Evolutionary conservation across 495 filamentous ascomycete species (phyloP).

Genomic region (Neurospora sp.): DNA sequence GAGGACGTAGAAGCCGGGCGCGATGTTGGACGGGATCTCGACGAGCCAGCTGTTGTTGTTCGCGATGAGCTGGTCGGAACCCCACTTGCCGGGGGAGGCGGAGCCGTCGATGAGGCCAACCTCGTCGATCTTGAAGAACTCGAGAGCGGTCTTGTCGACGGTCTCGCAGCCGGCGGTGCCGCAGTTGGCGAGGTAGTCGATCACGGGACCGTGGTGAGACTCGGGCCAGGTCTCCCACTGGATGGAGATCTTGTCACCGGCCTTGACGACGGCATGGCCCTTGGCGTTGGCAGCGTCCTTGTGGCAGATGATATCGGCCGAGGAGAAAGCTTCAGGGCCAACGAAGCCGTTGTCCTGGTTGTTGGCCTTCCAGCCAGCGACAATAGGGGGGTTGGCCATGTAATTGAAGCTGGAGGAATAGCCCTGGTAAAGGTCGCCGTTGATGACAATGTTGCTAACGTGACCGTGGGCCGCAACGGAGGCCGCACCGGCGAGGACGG

Average conservation of each 20-base stretch:
- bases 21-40: slow-evolving; percentile 54
- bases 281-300: slow-evolving; percentile 27
- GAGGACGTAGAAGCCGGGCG: slow-evolving; percentile 63
- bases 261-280: slow-evolving; percentile 30
- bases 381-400: slow-evolving; percentile 33
- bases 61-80: slow-evolving; percentile 52
- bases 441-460: slow-evolving; percentile 48
- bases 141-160: slow-evolving; percentile 53
- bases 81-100: slow-evolving; percentile 48
- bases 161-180: slow-evolving; percentile 50
- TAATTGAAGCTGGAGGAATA: slow-evolving; percentile 31
- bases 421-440: slow-evolving; percentile 38
- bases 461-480: slow-evolving; percentile 52
- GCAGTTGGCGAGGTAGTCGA: slow-evolving; percentile 67
- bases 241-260: slow-evolving; percentile 32
- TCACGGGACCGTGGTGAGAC: slow-evolving; percentile 49
- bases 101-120: slow-evolving; percentile 46
- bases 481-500: slow-evolving; percentile 40
- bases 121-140: slow-evolving; percentile 71
- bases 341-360: slow-evolving; percentile 53
- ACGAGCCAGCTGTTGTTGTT: slow-evolving; percentile 62
- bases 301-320: slow-evolving; percentile 44
- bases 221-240: slow-evolving; percentile 43
- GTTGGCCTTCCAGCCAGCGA: slow-evolving; percentile 44
- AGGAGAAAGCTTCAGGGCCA: slow-evolving; percentile 30